Base-by-base conservation (phyloP, 2,329 filamentous ascomycete genomes). In the Ophiostoma perfectum region DNA sequence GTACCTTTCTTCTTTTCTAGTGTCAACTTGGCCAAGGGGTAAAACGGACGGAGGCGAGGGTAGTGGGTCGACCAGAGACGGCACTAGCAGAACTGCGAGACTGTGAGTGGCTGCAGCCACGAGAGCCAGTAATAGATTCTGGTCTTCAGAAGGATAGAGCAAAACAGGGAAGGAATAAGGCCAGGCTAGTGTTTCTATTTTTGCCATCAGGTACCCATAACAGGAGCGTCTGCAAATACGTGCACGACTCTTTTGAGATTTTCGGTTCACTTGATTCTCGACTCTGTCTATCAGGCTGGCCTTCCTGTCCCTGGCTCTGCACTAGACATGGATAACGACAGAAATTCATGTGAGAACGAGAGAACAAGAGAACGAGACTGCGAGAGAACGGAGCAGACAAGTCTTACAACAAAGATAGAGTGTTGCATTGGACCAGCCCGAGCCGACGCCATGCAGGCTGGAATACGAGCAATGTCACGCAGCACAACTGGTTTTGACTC, bases 131-230 rank as follows among this genome's bases (percentile, higher is more conserved):
- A 36, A 12, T 38, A 12, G 12, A 60, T 12, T 27, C 27, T 27
- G 2, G 27, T 27, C 27, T 27, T 27, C 27, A 27, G 27, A 27
- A 27, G 27, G 27, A 27, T 27, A 27, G 27, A 3, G 12, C 27
- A 63, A 42, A 63, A 63, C 60, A 47, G 66, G 27, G 18, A 67
- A 67, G n/a, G 18, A 60, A 60, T 60, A 60, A 38, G 27, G 55
- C 49, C 63, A 67, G 41, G 47, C 66, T 58, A 68, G 64, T n/a
- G 45, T 41, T 69, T 69, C 67, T 69, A 69, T 69, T 69, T 69
- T 69, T 69, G 64, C 67, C 67, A 68, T 66, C 58, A 12, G 55
- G 42, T 44, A 44, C 27, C 27, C 27, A 12, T 44, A 38, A 60
- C 55, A 38, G 55, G 55, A 38, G 55, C 55, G 0, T 8, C 27